A percentile compares a stretch with the other conserved stretches of the same genome.
Evolutionary conservation across 202 grass and related monocot species (phyloP).

Genomic region (Carex arenaria): DNA sequence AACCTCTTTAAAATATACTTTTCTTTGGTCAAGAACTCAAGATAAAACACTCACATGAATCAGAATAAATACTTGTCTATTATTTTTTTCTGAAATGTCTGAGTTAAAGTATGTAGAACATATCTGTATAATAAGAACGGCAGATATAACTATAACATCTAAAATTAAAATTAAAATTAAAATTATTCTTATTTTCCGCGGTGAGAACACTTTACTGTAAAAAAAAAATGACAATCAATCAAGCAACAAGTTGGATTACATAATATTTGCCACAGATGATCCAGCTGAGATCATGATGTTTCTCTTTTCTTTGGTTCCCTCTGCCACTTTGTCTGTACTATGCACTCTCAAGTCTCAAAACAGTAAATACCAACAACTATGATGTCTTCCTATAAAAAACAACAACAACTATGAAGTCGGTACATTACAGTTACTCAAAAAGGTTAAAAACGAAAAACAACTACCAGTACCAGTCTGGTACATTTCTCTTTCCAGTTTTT

Average conservation of each 20-base stretch:
- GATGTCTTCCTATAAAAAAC: background rate
- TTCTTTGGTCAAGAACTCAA: no score
- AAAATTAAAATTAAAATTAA: no score
- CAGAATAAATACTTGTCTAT: no score
- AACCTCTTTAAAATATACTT: no score
- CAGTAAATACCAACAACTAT: background rate
- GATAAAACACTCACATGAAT: no score
- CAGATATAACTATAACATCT: no score
- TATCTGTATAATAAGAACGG: no score
- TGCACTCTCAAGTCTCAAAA: background rate
- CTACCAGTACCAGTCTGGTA: background rate
- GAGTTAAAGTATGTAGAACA: no score
- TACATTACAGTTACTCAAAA: background rate
- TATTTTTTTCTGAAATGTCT: no score
- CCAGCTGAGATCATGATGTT: background rate
- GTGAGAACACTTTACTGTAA: no score
- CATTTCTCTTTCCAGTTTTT: conserved; percentile 8
- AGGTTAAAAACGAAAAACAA: background rate
- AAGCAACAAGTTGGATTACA: background rate
- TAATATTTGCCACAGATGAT: background rate
- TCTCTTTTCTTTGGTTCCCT: background rate
- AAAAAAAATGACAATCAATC: background rate
- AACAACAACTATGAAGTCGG: background rate
- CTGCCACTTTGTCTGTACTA: background rate
- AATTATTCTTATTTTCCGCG: no score